phyloP scores from a whole-genome alignment of 1,284 basidiomycete genomes.

The Rhizoctonia solani region DNA sequence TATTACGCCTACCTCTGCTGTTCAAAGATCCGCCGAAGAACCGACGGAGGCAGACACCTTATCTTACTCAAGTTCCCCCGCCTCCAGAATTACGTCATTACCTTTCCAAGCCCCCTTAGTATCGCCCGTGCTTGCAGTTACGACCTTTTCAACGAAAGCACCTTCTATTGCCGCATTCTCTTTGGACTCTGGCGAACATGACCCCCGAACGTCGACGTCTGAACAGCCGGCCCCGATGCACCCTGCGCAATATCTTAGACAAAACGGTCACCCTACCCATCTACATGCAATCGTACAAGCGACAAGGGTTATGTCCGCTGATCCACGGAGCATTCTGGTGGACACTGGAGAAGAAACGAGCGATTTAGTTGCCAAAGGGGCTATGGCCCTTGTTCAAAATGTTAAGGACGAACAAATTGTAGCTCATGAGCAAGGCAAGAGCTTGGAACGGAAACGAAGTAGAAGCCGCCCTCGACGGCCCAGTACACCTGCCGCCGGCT shows the following conservation, averaged over 20 bases:
- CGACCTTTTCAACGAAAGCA: constrained; percentile 39
- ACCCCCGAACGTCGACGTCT: constrained; percentile 24
- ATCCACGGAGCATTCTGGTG: constrained; percentile 72
- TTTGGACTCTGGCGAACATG: constrained; percentile 39
- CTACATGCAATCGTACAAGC: constrained; percentile 80
- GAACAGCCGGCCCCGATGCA: constrained; percentile 32
- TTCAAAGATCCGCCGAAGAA: constrained; percentile 1
- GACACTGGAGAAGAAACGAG: constrained; percentile 67
- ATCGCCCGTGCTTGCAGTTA: constrained; percentile 42
- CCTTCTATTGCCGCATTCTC: constrained; percentile 36
- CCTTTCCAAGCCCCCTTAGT: constrained; percentile 36
- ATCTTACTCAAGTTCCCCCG: constrained; percentile 19
- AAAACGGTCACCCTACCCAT: constrained; percentile 48
- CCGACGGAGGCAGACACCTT: background rate
- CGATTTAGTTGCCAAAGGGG: constrained; percentile 64
- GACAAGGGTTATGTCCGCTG: constrained; percentile 85
- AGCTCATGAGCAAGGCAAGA: constrained; percentile 40
- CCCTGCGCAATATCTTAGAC: constrained; percentile 55
- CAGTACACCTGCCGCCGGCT: background rate
- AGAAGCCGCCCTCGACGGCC: constrained; percentile 9
- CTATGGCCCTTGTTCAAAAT: constrained; percentile 70
- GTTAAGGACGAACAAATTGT: constrained; percentile 69
- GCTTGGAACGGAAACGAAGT: background rate
- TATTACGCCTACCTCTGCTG: constrained; percentile 13
- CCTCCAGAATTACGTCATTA: constrained; percentile 10